Conservation (phyloP, 2,329 filamentous ascomycete genomes). For the Aspergillus sp. region DNA sequence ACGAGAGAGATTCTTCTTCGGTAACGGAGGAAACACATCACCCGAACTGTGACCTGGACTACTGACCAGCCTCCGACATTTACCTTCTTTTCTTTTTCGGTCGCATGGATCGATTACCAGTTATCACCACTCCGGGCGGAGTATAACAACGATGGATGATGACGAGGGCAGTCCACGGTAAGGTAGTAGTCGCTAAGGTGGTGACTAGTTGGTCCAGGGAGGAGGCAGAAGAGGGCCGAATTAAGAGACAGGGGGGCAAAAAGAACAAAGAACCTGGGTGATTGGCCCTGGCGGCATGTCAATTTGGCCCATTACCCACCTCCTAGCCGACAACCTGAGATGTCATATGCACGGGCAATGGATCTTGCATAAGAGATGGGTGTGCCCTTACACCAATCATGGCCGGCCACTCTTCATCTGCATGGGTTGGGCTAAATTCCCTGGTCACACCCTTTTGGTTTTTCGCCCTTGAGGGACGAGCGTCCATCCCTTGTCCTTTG, state of each 20-base stretch:
- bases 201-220: too few relatives aligned
- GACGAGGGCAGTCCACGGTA: too few relatives aligned
- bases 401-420: conserved; percentile 8
- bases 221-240: too few relatives aligned
- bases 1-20: too few relatives aligned
- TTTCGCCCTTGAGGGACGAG: neutral
- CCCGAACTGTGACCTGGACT: too few relatives aligned
- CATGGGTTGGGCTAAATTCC: conserved; percentile 1
- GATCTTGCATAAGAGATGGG: conserved; percentile 21
- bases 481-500: neutral
- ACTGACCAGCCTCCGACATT: too few relatives aligned
- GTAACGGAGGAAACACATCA: too few relatives aligned
- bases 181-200: too few relatives aligned
- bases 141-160: too few relatives aligned
- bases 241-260: neutral
- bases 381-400: conserved; percentile 15
- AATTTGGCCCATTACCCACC: conserved; percentile 10
- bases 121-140: too few relatives aligned
- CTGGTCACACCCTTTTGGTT: neutral
- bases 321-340: conserved; percentile 24
- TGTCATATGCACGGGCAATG: conserved; percentile 34
- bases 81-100: too few relatives aligned
- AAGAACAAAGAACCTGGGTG: neutral
- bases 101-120: too few relatives aligned
- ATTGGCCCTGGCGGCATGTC: conserved; percentile 9